Base-by-base conservation (phyloP, 495 filamentous ascomycete species). In the Trichocladium uniseriatum region DNA sequence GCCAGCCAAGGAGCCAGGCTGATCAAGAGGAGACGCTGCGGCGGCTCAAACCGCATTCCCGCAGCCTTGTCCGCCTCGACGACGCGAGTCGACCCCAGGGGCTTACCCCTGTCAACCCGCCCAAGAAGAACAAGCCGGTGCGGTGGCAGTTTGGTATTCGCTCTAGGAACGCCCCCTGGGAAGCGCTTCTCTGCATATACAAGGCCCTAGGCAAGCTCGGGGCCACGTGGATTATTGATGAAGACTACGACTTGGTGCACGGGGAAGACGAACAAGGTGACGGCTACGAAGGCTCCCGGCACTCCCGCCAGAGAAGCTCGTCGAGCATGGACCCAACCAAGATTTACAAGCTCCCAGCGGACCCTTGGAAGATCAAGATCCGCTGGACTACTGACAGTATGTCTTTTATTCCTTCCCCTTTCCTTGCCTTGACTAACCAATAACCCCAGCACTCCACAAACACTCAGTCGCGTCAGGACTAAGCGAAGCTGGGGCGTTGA, bases 121-220 rank as follows among this genome's bases (percentile, higher is more conserved):
- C 69, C 21, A 90, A 85, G 63, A 86, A 82, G 64, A 69, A 65
- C 22, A 78, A 78, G 45, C 79, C 81, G 3, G 86, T 88, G 1
- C 85, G 87, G 50, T 98, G 92, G 92, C 94, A 97, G 65, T 98
- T 97, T 61, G 92, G 92, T 27, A 98, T 98, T 50, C 80, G 92
- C 1, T 91, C 86, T 19, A 77, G 94, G 27, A 98, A 96, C 63
- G 86, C 87, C 19, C 92, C 94, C 0, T 82, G 90, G 24, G 92
- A 98, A 58, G 92, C 92, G 0, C 84, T 98, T 61, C 67, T 89
- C 9, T 95, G 92, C 61, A 86, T 98, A 42, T 97, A 95, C 72
- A 84, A 87, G 56, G 90, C 94, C 1, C 74, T 98, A 31, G 69
- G 77, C 24, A 87, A 87, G 45, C 87, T 96, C 57, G 89, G 87